Conservation (phyloP, 1,139 yeast species). For the Scheffersomyces quercinus region DNA sequence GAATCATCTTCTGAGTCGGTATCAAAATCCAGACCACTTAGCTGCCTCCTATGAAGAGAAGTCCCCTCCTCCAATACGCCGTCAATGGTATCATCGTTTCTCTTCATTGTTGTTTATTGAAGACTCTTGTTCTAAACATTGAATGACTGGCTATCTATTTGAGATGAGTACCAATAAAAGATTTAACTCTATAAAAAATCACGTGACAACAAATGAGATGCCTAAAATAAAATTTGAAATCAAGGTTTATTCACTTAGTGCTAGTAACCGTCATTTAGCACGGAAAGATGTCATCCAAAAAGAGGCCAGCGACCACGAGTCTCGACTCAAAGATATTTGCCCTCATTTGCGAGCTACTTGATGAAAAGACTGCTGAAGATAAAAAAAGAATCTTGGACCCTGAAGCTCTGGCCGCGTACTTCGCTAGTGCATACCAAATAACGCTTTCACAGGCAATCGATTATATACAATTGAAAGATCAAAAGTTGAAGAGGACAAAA, state of each 20-base stretch:
- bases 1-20: constrained; percentile 20
- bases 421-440: constrained; percentile 64
- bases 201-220: not conserved
- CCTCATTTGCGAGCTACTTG: constrained; percentile 51
- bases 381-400: constrained; percentile 21
- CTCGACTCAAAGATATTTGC: constrained; percentile 54
- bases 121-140: too few relatives aligned
- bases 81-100: too few relatives aligned
- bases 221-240: not conserved
- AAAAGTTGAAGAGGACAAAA: constrained; percentile 68
- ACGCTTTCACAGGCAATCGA: constrained; percentile 49
- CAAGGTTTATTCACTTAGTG: not conserved
- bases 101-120: too few relatives aligned
- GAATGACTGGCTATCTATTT: too few relatives aligned
- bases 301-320: constrained; percentile 25
- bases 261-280: too few relatives aligned
- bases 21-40: constrained; percentile 1
- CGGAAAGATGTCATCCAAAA: constrained; percentile 10
- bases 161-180: too few relatives aligned
- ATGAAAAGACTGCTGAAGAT: constrained; percentile 50
- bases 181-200: not conserved
- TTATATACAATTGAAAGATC: constrained; percentile 61
- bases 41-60: too few relatives aligned
- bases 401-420: constrained; percentile 37
- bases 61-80: too few relatives aligned